phyloP scores from a whole-genome alignment of 2,329 filamentous ascomycete species.

The Tolypocladium ovalisporum region DNA sequence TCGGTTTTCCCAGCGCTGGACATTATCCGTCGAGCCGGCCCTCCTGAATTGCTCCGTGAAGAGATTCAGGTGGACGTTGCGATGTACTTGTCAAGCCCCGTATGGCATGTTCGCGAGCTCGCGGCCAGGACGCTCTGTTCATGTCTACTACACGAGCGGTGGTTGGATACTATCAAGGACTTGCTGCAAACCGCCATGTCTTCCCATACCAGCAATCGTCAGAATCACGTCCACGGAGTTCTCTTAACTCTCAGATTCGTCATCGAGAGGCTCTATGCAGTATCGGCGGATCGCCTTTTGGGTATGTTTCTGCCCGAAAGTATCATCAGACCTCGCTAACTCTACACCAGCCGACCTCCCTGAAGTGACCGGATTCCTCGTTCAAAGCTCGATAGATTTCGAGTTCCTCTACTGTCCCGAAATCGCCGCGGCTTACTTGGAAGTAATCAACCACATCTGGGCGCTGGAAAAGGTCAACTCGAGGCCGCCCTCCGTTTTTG shows the following conservation, averaged over 20 bases:
- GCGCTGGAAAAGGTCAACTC: slow-evolving; percentile 14
- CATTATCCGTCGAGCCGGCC: slow-evolving; percentile 61
- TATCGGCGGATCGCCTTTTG: slow-evolving; percentile 29
- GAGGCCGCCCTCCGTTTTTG: slow-evolving; percentile 9
- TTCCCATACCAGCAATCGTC: slow-evolving; percentile 15
- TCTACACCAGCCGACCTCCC: slow-evolving; percentile 16
- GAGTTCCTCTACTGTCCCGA: slow-evolving; percentile 24
- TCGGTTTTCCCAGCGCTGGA: slow-evolving; percentile 77
- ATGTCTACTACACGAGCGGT: slow-evolving; percentile 42
- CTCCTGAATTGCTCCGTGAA: slow-evolving; percentile 44
- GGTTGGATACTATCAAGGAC: slow-evolving; percentile 29
- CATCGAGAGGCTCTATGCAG: slow-evolving; percentile 39
- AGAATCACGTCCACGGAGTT: slow-evolving; percentile 48
- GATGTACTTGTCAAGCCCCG: slow-evolving; percentile 53
- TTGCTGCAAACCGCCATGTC: slow-evolving; percentile 22
- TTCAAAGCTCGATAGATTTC: slow-evolving; percentile 12
- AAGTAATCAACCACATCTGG: slow-evolving; percentile 32
- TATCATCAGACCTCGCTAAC: neutral
- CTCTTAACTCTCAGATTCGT: slow-evolving; percentile 46
- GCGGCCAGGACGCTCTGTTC: slow-evolving; percentile 63
- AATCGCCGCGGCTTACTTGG: slow-evolving; percentile 32
- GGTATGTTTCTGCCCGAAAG: slow-evolving; percentile 21
- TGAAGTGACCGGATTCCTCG: slow-evolving; percentile 18
- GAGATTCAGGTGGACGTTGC: slow-evolving; percentile 48
- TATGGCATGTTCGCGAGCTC: slow-evolving; percentile 77